These are phyloP conservation scores for Phytophthora boehmeriae DNA, from an alignment of 352 stramenopile genomes.

Conservation along the genomic window DNA sequence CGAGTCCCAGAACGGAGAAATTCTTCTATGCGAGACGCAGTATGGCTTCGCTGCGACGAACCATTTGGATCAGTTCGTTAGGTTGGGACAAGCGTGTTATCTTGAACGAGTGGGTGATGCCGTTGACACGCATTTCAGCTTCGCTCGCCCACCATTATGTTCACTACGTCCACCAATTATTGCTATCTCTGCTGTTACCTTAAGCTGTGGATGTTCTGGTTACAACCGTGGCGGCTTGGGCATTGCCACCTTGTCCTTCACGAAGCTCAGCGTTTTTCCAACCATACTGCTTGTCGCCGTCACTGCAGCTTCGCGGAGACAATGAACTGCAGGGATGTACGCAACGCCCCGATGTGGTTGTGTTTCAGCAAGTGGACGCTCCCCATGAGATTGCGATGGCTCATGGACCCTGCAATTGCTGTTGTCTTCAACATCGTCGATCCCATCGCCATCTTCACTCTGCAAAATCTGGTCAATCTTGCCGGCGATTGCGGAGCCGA, in stretches of 20 bases:
- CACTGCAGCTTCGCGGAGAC: constrained; percentile 37
- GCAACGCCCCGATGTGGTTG: constrained; percentile 48
- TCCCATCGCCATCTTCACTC: constrained; percentile 40
- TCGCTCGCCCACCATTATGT: no score
- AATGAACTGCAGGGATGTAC: constrained; percentile 44
- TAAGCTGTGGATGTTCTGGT: not conserved
- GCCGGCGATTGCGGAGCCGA: constrained; percentile 54
- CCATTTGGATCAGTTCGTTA: no score
- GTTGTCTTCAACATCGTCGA: constrained; percentile 38
- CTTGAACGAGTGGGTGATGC: no score
- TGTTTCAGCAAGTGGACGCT: constrained; percentile 35
- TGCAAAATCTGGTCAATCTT: constrained; percentile 76
- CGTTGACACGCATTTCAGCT: no score
- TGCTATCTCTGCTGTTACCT: no score
- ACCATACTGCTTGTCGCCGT: constrained; percentile 43
- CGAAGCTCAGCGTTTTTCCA: constrained; percentile 43
- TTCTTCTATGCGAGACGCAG: no score
- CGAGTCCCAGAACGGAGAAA: no score
- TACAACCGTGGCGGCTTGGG: constrained; percentile 41
- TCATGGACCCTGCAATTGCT: constrained; percentile 24
- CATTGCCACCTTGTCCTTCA: constrained; percentile 51
- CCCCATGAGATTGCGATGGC: constrained; percentile 21
- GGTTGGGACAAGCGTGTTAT: no score
- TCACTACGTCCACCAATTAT: no score
- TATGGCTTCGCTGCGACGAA: no score